phyloP scores from a whole-genome alignment of 805 yeast genomes.

The Candida coleopterorum region DNA sequence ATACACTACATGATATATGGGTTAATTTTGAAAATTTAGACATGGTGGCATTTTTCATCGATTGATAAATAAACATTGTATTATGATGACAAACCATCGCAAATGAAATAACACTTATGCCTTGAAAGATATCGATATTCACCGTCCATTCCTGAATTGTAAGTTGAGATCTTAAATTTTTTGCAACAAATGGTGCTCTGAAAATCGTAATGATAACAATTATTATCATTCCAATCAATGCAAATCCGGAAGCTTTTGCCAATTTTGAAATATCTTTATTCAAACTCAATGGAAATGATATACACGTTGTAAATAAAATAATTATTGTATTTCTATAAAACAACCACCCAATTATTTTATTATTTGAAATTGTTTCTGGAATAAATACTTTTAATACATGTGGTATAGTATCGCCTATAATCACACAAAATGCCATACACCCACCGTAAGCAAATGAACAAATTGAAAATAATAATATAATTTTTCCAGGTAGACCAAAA shows the following conservation, averaged over 20 bases:
- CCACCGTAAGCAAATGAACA: conserved; percentile 94
- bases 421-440: conserved; percentile 87
- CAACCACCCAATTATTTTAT: conserved; percentile 42
- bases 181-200: conserved; percentile 62
- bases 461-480: conserved; percentile 66
- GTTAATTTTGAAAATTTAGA: conserved; percentile 72
- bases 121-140: conserved; percentile 71
- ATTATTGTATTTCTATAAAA: conserved; percentile 70
- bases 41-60: conserved; percentile 70
- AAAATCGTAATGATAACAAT: conserved; percentile 70
- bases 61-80: conserved; percentile 83
- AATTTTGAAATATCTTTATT: conserved; percentile 76
- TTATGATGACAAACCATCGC: conserved; percentile 96
- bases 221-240: conserved; percentile 75
- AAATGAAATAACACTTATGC: conserved; percentile 89
- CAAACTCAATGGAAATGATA: conserved; percentile 80
- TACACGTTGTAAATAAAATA: conserved; percentile 57
- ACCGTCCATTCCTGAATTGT: conserved; percentile 45
- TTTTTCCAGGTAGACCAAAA: conserved; percentile 69
- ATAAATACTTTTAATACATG: conserved; percentile 73
- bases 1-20: conserved; percentile 76
- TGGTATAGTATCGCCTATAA: conserved; percentile 92
- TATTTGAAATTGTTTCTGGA: conserved; percentile 33
- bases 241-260: conserved; percentile 84
- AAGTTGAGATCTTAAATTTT: conserved; percentile 45